A percentile compares a stretch with the other conserved stretches of the same genome.
Evolutionary conservation across 164 flowering plant species (phyloP).

Genomic region (Tetrastigma voinierianum): DNA sequence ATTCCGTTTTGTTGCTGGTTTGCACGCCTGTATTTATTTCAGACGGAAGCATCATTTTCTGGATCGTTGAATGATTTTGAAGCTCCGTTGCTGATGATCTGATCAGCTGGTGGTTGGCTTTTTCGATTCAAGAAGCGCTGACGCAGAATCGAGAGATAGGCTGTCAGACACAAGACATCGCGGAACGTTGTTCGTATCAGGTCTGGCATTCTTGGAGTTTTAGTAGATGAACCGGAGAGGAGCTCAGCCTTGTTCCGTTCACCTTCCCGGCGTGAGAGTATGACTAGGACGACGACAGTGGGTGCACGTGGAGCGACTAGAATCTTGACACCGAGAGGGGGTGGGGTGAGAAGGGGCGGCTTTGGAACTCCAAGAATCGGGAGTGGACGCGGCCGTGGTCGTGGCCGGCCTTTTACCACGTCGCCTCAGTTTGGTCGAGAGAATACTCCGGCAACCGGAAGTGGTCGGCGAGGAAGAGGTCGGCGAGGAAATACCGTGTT

Average conservation of each 20-base stretch:
- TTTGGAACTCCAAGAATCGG: slow-evolving; percentile 18
- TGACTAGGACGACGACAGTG: neutral
- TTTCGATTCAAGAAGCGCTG: neutral
- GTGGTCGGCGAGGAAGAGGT: slow-evolving; percentile 23
- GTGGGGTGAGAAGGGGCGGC: slow-evolving; percentile 22
- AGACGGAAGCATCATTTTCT: neutral
- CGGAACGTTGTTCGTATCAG: slow-evolving; percentile 22
- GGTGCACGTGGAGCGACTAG: neutral
- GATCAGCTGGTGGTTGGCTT: neutral
- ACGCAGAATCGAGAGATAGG: slow-evolving; percentile 51
- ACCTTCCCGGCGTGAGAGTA: slow-evolving; percentile 4
- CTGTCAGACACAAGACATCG: slow-evolving; percentile 27
- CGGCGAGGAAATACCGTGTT: slow-evolving; percentile 26
- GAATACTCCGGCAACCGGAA: slow-evolving; percentile 21
- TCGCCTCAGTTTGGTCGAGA: slow-evolving; percentile 22
- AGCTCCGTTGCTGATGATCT: neutral
- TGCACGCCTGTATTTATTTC: neutral
- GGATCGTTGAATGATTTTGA: neutral
- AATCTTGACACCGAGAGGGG: slow-evolving; percentile 7
- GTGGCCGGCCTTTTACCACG: slow-evolving; percentile 16
- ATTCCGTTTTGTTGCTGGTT: neutral
- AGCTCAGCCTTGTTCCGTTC: slow-evolving; percentile 10
- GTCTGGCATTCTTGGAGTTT: slow-evolving; percentile 6
- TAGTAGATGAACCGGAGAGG: slow-evolving; percentile 14
- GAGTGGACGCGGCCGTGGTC: slow-evolving; percentile 16